These are phyloP conservation scores for Lichtheimia ramosa DNA, from an alignment of 371 early-diverging fungal species.

Conservation along the genomic window DNA sequence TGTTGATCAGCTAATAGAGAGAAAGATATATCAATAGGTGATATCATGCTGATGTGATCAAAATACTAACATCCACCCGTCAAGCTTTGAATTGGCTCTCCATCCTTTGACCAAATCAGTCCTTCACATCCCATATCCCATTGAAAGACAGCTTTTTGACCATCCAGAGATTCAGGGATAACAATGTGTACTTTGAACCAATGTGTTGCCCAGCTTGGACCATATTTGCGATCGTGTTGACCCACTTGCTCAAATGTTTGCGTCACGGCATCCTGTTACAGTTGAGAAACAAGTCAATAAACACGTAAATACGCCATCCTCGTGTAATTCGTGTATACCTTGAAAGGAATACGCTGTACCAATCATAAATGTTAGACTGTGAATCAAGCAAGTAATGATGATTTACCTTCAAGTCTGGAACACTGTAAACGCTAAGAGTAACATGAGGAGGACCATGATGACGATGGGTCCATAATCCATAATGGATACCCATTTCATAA, in stretches of 20 bases:
- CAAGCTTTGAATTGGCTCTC: conserved; percentile 85
- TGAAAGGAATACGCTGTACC: conserved; percentile 39
- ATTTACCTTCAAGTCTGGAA: conserved; percentile 68
- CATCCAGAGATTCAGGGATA: conserved; percentile 68
- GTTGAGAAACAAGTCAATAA: not conserved
- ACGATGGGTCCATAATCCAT: conserved; percentile 30
- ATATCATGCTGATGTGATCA: too few species aligned
- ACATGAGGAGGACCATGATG: conserved; percentile 37
- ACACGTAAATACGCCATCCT: too few species aligned
- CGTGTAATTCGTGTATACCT: conserved; percentile 20
- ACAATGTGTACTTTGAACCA: conserved; percentile 78
- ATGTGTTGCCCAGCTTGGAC: conserved; percentile 79
- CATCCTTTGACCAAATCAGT: conserved; percentile 84
- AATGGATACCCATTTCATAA: conserved; percentile 47
- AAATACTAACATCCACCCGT: conserved; percentile 69
- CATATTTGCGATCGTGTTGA: conserved; percentile 31
- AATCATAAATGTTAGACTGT: not conserved
- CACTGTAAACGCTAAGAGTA: conserved; percentile 62
- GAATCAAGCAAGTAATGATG: too few species aligned
- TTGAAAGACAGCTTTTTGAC: conserved; percentile 68
- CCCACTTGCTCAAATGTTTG: conserved; percentile 34
- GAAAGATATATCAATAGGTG: too few species aligned
- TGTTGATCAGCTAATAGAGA: conserved; percentile 49
- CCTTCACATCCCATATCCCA: conserved; percentile 90
- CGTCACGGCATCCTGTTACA: conserved; percentile 35